phyloP scores from a whole-genome alignment of 148 eudicot genomes.

The Rhododendron mucronatum region DNA sequence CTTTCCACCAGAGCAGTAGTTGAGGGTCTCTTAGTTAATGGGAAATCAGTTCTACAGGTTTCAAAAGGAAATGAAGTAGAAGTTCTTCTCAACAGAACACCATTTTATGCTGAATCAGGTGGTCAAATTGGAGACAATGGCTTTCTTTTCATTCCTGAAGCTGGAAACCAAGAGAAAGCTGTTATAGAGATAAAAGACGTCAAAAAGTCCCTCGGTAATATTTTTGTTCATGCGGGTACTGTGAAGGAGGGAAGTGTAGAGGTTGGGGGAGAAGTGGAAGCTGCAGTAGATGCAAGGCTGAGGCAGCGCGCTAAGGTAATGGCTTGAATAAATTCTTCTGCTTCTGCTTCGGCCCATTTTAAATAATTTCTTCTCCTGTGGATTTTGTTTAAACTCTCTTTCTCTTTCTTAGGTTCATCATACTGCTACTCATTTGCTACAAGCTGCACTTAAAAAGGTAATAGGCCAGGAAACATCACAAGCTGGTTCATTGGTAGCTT shows the following conservation, averaged over 20 bases:
- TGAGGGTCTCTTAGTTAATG: constrained; percentile 67
- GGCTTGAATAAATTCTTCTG: not conserved
- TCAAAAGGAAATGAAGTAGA: constrained; percentile 87
- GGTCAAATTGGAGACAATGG: constrained; percentile 98
- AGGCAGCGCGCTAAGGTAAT: constrained; percentile 88
- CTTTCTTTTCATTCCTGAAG: constrained; percentile 46
- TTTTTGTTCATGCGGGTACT: constrained; percentile 77
- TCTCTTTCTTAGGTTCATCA: constrained; percentile 69
- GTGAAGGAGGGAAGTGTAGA: constrained; percentile 62
- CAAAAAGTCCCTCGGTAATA: constrained; percentile 62
- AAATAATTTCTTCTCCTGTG: not conserved
- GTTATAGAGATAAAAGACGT: constrained; percentile 84
- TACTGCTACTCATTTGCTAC: constrained; percentile 96
- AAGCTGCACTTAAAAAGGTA: constrained; percentile 90
- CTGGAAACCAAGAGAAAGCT: constrained; percentile 43
- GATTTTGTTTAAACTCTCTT: not conserved
- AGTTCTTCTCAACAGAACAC: constrained; percentile 76
- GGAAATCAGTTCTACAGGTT: constrained; percentile 58
- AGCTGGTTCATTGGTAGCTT: constrained; percentile 65
- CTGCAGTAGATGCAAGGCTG: constrained; percentile 77
- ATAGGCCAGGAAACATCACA: constrained; percentile 90
- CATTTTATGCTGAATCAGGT: constrained; percentile 98
- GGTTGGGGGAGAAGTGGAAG: constrained; percentile 84
- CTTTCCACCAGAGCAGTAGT: constrained; percentile 63
- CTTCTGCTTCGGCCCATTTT: not conserved